Evolutionary conservation across 495 filamentous ascomycete species (phyloP), one percentile per base, ranked within the genome.

Genomic region (Penicillium manginii): DNA sequence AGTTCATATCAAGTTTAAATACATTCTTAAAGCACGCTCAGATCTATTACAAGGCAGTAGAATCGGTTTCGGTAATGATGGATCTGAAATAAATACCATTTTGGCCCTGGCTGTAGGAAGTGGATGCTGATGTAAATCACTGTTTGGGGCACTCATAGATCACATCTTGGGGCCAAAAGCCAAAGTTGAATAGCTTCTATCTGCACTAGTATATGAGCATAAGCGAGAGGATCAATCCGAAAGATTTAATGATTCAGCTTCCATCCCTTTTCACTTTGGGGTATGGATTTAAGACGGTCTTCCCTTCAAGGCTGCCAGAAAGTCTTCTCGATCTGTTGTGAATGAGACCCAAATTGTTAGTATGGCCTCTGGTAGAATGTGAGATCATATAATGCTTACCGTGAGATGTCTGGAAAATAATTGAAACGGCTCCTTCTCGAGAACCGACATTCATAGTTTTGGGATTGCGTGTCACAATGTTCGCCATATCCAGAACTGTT

Each of bases 401-500:
- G 60, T 60, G 47, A 10, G 54, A 52, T 9, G 43, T 63, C 17
- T 63, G 57, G 58, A 77, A 78, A 17, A 43, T 53, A 40, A 77
- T 72, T 5, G 67, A 65, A 17, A 78, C 58, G n/a, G 68, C 58
- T n/a, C 71, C 72, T 32, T 54, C 67, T 14, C 55, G 63, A 31
- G 54, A 56, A 12, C 50, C 60, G 39, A 53, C 54, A 31, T 48
- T 66, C 2, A 61, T 64, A 7, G 62, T 62, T 46, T 63, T 76
- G 1, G 74, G 60, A 12, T 59, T 51, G 5, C 65, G 66, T 5
- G 75, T 65, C 15, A 65, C 55, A 14, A 78, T 62, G 35, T 68
- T 64, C 46, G 68, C 63, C 68, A 78, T 65, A 51, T 78, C 73
- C 3, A 78, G 54, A n/a, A 64, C 56, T 5, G 55, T 69, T 9